phyloP scores from a whole-genome alignment of 306 rosid species.

The Rubus idaeus region DNA sequence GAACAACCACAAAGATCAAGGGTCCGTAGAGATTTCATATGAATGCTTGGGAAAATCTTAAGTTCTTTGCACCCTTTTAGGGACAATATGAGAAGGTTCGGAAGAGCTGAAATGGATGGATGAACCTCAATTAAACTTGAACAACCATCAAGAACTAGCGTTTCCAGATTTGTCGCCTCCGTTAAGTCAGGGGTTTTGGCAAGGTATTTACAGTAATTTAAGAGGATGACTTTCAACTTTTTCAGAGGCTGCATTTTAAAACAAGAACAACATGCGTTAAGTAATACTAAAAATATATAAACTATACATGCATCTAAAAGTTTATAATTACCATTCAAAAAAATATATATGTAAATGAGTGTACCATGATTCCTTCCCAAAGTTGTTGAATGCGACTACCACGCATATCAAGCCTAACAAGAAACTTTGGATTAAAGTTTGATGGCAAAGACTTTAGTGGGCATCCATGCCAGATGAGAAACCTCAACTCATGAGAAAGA shows the following conservation, averaged over 20 bases:
- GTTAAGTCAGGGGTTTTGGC: constrained; percentile 22
- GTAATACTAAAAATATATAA: too few relatives aligned
- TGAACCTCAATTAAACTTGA: constrained; percentile 10
- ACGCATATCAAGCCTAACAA: constrained; percentile 22
- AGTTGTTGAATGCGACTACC: not conserved
- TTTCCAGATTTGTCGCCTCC: constrained; percentile 7
- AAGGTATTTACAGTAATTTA: not conserved
- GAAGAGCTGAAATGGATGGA: not conserved
- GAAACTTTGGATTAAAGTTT: not conserved
- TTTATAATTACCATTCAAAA: not conserved
- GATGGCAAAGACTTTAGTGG: constrained; percentile 10
- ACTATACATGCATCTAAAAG: not conserved
- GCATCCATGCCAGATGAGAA: constrained; percentile 18
- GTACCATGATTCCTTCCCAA: not conserved
- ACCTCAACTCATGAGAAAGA: constrained; percentile 13
- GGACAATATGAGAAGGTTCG: not conserved
- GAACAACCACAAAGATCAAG: not conserved
- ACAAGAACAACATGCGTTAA: not conserved
- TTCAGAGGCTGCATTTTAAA: constrained; percentile 6
- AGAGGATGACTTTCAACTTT: not conserved
- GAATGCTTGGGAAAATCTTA: not conserved
- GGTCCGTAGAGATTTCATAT: not conserved
- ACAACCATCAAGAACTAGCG: not conserved
- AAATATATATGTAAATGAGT: not conserved
- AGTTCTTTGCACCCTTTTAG: not conserved